phyloP scores from a whole-genome alignment of 2,329 filamentous ascomycete species.

The Epicoccum sorghinum region DNA sequence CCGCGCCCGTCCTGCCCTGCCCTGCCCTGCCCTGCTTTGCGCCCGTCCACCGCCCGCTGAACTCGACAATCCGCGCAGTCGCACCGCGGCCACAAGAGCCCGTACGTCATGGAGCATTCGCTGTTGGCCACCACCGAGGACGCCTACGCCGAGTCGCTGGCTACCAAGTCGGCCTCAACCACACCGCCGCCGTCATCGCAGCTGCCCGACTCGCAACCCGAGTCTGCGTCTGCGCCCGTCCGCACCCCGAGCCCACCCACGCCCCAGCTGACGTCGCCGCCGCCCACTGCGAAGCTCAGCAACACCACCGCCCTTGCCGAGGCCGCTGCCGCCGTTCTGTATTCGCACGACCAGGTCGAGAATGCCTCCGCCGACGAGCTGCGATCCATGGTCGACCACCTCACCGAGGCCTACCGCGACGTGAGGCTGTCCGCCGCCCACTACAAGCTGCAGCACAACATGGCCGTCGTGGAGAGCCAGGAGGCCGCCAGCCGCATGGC shows the following conservation, averaged over 20 bases:
- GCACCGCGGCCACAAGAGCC: background rate
- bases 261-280: conserved; percentile 57
- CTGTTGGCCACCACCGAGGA: conserved; percentile 42
- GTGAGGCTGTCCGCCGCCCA: conserved; percentile 85
- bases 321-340: conserved; percentile 49
- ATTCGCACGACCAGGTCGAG: conserved; percentile 59
- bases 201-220: conserved; percentile 26
- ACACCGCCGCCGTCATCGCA: conserved; percentile 68
- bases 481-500: conserved; percentile 85
- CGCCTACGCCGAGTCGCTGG: conserved; percentile 35
- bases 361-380: conserved; percentile 59
- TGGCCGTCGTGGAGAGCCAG: conserved; percentile 81
- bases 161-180: conserved; percentile 51
- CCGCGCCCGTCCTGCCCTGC: conserved; percentile 2
- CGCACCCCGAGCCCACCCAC: conserved; percentile 59
- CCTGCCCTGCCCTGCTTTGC: background rate
- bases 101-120: conserved; percentile 24
- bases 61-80: too few species aligned
- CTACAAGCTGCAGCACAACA: conserved; percentile 86
- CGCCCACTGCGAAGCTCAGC: conserved; percentile 49
- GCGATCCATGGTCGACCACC: conserved; percentile 58
- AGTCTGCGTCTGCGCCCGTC: conserved; percentile 37
- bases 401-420: conserved; percentile 63
- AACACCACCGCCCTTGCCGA: conserved; percentile 36
- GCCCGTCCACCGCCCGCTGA: background rate